Percentiles rank a stretch among this genome's conserved stretches.
Evolutionary conservation across 495 filamentous ascomycete species (phyloP).

Genomic region (Massariosphaeria phaeospora): DNA sequence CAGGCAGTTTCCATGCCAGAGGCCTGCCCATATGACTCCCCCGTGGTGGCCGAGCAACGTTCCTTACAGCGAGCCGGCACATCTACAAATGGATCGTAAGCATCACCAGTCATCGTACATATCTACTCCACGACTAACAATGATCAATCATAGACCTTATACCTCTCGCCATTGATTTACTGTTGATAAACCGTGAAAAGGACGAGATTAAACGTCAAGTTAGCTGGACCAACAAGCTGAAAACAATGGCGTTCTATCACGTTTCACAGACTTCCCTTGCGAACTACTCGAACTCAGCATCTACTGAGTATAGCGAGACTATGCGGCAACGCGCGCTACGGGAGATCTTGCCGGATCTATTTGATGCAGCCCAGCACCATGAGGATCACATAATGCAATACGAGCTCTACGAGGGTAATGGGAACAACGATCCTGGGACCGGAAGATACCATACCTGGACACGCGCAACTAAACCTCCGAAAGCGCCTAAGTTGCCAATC

Average conservation of each 20-base stretch:
- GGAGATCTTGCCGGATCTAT: background rate
- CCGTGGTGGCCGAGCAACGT: conserved; percentile 11
- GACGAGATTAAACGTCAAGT: background rate
- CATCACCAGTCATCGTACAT: background rate
- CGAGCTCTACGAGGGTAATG: background rate
- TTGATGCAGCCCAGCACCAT: background rate
- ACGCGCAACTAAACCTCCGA: background rate
- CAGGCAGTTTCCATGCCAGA: background rate
- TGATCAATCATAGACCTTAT: background rate
- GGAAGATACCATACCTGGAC: background rate
- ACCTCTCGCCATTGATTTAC: background rate
- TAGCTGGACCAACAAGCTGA: background rate
- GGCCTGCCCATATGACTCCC: background rate
- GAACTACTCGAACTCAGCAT: no score
- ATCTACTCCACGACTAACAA: background rate
- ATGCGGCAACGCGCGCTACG: no score
- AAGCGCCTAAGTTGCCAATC: no score
- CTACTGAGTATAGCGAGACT: no score
- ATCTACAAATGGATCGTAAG: conserved; percentile 2
- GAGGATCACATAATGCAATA: conserved; percentile 19
- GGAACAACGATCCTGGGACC: background rate
- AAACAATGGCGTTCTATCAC: background rate
- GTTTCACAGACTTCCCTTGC: no score
- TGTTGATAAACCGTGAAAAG: background rate
- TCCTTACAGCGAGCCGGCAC: conserved; percentile 6